Evolutionary conservation across 2,329 filamentous ascomycete species (phyloP).

Genomic region (Penicillium aurantiogriseum): DNA sequence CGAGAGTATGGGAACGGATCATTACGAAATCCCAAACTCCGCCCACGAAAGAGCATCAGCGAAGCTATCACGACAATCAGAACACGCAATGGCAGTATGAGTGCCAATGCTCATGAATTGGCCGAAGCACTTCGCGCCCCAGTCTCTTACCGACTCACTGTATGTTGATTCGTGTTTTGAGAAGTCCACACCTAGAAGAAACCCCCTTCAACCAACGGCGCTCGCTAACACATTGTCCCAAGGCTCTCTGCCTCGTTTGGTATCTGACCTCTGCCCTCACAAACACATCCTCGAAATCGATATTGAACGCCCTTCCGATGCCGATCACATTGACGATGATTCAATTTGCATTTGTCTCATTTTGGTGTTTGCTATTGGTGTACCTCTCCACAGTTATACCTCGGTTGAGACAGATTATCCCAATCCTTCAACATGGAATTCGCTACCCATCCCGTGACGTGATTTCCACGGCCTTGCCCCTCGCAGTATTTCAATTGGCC

Average conservation of each 20-base stretch:
- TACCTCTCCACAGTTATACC: conserved; percentile 74
- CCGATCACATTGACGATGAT: conserved; percentile 88
- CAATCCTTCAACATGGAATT: conserved; percentile 80
- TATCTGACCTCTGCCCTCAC: conserved; percentile 94
- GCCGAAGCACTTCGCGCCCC: conserved; percentile 88
- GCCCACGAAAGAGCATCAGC: conserved; percentile 78
- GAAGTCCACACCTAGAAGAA: neutral
- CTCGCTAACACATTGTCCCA: conserved; percentile 58
- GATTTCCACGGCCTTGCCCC: conserved; percentile 80
- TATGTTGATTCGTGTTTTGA: conserved; percentile 48
- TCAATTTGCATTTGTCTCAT: conserved; percentile 90
- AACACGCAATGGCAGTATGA: conserved; percentile 77
- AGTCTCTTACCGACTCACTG: conserved; percentile 81
- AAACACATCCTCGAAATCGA: conserved; percentile 97
- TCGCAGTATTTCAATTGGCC: conserved; percentile 88
- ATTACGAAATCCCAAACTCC: conserved; percentile 52
- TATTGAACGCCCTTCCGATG: conserved; percentile 85
- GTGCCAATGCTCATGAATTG: conserved; percentile 89
- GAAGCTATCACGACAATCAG: conserved; percentile 85
- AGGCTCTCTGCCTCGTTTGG: conserved; percentile 87
- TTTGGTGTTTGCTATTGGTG: conserved; percentile 78
- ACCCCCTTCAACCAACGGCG: conserved; percentile 65
- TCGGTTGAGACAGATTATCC: conserved; percentile 65
- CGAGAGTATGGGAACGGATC: conserved; percentile 43
- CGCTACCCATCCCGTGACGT: conserved; percentile 77